phyloP scores from a whole-genome alignment of 257 asterid species.

The Cruciata laevipes region DNA sequence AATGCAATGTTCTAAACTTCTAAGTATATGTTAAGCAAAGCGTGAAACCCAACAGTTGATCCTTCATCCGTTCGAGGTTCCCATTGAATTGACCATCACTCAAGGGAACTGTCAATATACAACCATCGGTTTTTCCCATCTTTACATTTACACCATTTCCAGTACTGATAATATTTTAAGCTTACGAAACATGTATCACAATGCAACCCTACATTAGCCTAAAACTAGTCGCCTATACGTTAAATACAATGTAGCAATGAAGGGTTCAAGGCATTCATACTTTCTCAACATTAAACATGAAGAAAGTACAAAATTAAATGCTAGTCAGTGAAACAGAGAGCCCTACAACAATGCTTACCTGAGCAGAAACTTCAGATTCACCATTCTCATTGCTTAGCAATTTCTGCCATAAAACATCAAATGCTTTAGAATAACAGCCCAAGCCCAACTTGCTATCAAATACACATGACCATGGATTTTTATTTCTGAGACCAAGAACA shows the following conservation, averaged over 20 bases:
- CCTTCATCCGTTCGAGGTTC: neutral
- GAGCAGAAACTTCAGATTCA: neutral
- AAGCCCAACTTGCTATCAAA: neutral
- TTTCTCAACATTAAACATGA: neutral
- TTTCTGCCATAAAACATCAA: neutral
- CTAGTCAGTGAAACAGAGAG: neutral
- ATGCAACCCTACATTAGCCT: neutral
- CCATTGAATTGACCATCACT: neutral
- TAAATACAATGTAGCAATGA: neutral
- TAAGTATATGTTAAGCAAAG: neutral
- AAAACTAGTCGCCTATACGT: neutral
- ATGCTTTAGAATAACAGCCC: neutral
- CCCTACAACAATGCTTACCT: neutral
- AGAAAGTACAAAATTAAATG: conserved; percentile 5
- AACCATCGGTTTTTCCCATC: neutral
- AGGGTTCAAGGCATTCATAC: neutral
- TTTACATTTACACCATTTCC: neutral
- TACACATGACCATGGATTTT: neutral
- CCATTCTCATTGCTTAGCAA: neutral
- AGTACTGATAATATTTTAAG: neutral
- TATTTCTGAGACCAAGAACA: neutral
- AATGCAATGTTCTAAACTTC: neutral
- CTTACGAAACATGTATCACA: too few relatives aligned
- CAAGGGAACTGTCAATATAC: neutral
- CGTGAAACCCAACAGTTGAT: neutral